Conservation (phyloP, 192 early-diverging fungal species). For the Backusella circina region DNA sequence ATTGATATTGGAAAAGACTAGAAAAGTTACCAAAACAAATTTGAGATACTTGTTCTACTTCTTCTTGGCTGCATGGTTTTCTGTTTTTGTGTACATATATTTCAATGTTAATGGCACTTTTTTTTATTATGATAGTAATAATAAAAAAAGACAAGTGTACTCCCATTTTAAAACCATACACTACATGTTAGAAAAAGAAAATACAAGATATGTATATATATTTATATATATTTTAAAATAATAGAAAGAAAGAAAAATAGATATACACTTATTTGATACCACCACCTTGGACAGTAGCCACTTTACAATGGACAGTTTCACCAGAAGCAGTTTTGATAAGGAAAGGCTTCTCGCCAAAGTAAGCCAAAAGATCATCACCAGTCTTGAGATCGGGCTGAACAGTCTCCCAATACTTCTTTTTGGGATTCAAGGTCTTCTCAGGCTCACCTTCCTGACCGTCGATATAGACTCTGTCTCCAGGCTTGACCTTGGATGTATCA, state of each 20-base stretch:
- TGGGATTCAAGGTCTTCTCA: conserved; percentile 91
- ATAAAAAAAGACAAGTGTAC: background rate
- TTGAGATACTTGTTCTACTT: background rate
- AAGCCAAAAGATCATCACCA: conserved; percentile 61
- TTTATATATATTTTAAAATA: background rate
- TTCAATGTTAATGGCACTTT: background rate
- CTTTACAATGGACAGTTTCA: conserved; percentile 48
- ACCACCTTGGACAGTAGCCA: conserved; percentile 60
- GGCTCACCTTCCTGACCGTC: conserved; percentile 86
- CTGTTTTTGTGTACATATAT: background rate
- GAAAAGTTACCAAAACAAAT: background rate
- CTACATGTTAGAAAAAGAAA: background rate
- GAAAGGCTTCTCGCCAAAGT: conserved; percentile 49
- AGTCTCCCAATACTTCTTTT: conserved; percentile 98
- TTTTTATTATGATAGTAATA: background rate
- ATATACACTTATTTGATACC: conserved; percentile 60
- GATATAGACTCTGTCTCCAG: conserved; percentile 91
- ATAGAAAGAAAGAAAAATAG: background rate
- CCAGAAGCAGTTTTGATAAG: conserved; percentile 42
- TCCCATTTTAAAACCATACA: background rate
- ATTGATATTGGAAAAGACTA: background rate
- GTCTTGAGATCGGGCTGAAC: conserved; percentile 88
- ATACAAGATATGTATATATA: background rate
- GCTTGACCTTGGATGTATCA: conserved; percentile 71
- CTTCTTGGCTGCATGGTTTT: background rate